A percentile compares a stretch with the other conserved stretches of the same genome.
Evolutionary conservation across 2,329 filamentous ascomycete species (phyloP).

Genomic region (Ophidiomyces ophidiicola): DNA sequence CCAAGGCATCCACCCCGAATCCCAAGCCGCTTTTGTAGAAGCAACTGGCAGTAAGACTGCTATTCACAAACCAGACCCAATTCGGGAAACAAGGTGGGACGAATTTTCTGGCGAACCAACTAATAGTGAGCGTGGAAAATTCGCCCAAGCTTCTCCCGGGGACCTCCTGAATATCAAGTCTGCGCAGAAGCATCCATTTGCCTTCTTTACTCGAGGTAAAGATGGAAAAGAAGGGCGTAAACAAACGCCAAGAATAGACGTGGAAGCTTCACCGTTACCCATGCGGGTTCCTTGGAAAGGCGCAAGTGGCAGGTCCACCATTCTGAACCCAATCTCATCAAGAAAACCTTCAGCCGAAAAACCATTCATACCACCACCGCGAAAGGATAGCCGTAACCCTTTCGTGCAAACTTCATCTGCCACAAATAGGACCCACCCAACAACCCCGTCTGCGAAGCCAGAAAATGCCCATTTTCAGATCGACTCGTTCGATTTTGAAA

Average conservation of each 20-base stretch:
- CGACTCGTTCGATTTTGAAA: constrained; percentile 7
- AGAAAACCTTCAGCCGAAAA: constrained; percentile 40
- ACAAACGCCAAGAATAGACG: constrained; percentile 23
- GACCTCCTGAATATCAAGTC: constrained; percentile 19
- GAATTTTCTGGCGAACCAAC: constrained; percentile 55
- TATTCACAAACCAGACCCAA: constrained; percentile 8
- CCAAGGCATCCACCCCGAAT: not conserved
- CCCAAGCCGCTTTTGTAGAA: not conserved
- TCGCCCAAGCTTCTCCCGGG: constrained; percentile 37
- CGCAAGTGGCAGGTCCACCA: constrained; percentile 53
- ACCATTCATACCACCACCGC: constrained; percentile 2
- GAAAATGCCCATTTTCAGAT: not conserved
- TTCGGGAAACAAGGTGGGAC: constrained; percentile 43
- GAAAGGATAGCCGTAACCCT: constrained; percentile 4
- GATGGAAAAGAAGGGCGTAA: constrained; percentile 30
- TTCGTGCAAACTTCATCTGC: not conserved
- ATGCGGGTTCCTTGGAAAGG: constrained; percentile 53
- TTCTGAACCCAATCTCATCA: constrained; percentile 54
- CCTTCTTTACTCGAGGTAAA: constrained; percentile 25
- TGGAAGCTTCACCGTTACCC: constrained; percentile 36
- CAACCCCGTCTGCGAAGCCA: not conserved
- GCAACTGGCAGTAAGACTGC: no score
- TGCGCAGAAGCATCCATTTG: constrained; percentile 21
- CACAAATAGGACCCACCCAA: not conserved
- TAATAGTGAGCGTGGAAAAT: constrained; percentile 43